These are phyloP conservation scores for Dryadomyces sulphureus DNA, from an alignment of 2,329 filamentous ascomycete species.

Conservation along the genomic window DNA sequence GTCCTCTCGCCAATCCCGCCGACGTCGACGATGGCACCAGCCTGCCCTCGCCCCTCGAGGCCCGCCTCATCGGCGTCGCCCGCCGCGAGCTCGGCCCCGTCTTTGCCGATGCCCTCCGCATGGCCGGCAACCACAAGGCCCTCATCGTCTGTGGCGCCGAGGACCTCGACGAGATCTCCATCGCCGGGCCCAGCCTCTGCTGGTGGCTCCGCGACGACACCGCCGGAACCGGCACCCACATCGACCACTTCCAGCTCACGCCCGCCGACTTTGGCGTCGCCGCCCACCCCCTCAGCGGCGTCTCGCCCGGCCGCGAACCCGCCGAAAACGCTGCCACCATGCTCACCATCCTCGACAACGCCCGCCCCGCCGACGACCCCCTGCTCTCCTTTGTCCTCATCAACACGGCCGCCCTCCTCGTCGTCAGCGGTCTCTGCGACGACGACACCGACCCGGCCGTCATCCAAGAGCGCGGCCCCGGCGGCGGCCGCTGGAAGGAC, in stretches of 20 bases:
- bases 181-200: slow-evolving; percentile 75
- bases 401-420: slow-evolving; percentile 81
- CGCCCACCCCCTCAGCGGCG: slow-evolving; percentile 57
- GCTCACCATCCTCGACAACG: slow-evolving; percentile 57
- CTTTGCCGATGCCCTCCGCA: slow-evolving; percentile 70
- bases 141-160: slow-evolving; percentile 82
- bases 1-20: slow-evolving; percentile 81
- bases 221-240: slow-evolving; percentile 24
- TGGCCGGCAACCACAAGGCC: slow-evolving; percentile 67
- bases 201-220: slow-evolving; percentile 54
- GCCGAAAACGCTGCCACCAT: slow-evolving; percentile 78
- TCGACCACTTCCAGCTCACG: slow-evolving; percentile 64
- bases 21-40: slow-evolving; percentile 34
- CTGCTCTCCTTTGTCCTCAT: slow-evolving; percentile 89
- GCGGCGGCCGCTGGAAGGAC: slow-evolving; percentile 86
- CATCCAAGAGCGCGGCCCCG: slow-evolving; percentile 68
- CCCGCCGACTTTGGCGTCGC: slow-evolving; percentile 80
- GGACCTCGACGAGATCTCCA: slow-evolving; percentile 89
- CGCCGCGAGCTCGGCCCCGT: slow-evolving; percentile 74
- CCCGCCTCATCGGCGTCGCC: slow-evolving; percentile 84
- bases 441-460: slow-evolving; percentile 67
- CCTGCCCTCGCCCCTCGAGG: slow-evolving; percentile 42
- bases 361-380: slow-evolving; percentile 62
- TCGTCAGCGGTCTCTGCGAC: slow-evolving; percentile 75
- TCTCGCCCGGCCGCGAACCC: slow-evolving; percentile 75